These are phyloP conservation scores for Penicillium cinerascens DNA, from an alignment of 495 filamentous ascomycete genomes.

Conservation along the genomic window DNA sequence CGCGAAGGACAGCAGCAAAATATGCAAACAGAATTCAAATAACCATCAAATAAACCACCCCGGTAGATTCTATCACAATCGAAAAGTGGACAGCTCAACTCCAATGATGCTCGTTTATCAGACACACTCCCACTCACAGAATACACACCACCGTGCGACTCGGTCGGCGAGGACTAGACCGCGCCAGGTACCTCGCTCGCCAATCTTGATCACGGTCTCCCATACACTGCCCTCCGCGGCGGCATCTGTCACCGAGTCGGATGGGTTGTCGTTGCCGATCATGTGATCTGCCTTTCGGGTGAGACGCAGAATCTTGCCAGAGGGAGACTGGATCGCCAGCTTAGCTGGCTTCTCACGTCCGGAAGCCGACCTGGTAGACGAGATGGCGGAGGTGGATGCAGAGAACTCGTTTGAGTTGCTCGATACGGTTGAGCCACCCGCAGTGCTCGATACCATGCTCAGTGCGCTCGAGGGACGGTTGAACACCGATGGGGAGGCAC, in stretches of 20 bases:
- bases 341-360: conserved; percentile 83
- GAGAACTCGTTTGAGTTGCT: conserved; percentile 45
- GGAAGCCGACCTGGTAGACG: conserved; percentile 49
- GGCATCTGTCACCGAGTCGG: conserved; percentile 47
- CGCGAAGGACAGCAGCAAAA: conserved; percentile 1
- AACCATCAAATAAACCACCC: conserved; percentile 6
- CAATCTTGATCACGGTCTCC: conserved; percentile 99
- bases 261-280: conserved; percentile 44
- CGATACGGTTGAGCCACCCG: conserved; percentile 37
- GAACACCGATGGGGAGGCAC: conserved; percentile 65
- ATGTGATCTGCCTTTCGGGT: conserved; percentile 81
- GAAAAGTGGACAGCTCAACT: conserved; percentile 2
- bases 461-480: conserved; percentile 73
- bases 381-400: conserved; percentile 47
- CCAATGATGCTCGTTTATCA: conserved; percentile 25
- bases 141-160: conserved; percentile 96
- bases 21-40: conserved; percentile 13
- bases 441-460: conserved; percentile 63
- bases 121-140: conserved; percentile 86
- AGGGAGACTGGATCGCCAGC: conserved; percentile 88
- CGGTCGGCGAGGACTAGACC: conserved; percentile 92
- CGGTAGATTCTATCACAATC: background rate
- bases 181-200: conserved; percentile 86
- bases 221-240: conserved; percentile 75
- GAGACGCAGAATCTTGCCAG: conserved; percentile 89